phyloP scores from a whole-genome alignment of 23 red algal species.

The Gracilaria caudata region DNA sequence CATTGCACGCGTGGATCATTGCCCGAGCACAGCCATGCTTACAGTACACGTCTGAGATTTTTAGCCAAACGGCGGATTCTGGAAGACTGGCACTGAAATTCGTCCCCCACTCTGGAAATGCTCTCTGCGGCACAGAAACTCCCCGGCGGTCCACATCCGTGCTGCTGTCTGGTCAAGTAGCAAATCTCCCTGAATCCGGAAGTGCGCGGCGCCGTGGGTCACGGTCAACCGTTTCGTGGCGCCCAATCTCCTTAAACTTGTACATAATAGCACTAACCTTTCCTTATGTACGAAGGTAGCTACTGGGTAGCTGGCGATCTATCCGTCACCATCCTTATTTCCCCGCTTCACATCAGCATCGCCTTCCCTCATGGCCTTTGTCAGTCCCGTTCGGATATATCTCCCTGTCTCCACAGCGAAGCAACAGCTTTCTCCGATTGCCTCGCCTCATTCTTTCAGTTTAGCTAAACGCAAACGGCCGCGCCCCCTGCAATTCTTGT shows the following conservation, averaged over 20 bases:
- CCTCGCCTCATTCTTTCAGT: background rate
- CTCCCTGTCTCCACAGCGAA: background rate
- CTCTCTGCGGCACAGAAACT: background rate
- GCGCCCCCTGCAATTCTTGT: background rate
- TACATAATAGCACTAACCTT: background rate
- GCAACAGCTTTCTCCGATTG: background rate
- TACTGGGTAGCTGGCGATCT: no score
- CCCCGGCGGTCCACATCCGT: background rate
- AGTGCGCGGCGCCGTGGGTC: background rate
- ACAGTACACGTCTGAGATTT: conserved; percentile 16
- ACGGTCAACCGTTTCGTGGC: background rate
- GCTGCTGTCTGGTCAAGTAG: background rate
- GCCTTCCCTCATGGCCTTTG: background rate
- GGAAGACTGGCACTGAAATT: background rate
- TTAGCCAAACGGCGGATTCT: background rate
- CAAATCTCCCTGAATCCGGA: conserved; percentile 1
- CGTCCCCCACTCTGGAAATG: no score
- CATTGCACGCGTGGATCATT: no score
- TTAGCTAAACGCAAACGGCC: background rate
- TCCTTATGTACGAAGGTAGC: no score
- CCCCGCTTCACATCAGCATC: background rate
- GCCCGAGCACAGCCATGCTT: no score
- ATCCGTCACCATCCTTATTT: background rate
- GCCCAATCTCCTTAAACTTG: background rate
- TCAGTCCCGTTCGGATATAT: background rate